Base-by-base conservation (phyloP, 306 rosid genomes). In the Fagus sylvatica region DNA sequence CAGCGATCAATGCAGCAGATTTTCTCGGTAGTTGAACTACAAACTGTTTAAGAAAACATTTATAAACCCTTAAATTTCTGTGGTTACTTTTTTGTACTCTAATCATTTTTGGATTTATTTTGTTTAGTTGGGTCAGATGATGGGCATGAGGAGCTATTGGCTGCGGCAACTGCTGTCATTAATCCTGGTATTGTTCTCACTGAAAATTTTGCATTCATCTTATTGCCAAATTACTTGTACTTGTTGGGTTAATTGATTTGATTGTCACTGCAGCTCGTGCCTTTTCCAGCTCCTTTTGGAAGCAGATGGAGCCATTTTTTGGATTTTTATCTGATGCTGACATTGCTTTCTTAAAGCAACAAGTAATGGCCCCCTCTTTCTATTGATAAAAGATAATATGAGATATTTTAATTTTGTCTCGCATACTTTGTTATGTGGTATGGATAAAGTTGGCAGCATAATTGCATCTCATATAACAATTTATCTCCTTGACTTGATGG, bases 91-190 rank as follows among this genome's bases (percentile, higher is more conserved):
- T 75, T 78, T 70, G 30, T 80, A 67, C 76, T 39, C 74, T 61
- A 43, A 84, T 87, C 77, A 87, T 76, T 74, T 84, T 84, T 81
- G 66, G 49, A 79, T 80, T 78, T 34, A 56, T 72, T 80, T 65
- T 73, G 56, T 85, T 78, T 85, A 93, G 96, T 90, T 90, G 99
- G 96, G 74, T 90, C 97, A 67, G 98, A 90, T 80, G 91, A 90
- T 85, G 97, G 94, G 69, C 89, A 91, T 43, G 99, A 91, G 80
- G 97, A 96, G 76, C 90, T 93, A 76, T 72, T 90, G 89, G 93
- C 94, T 84, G 99, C 98, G 80, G 96, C 89, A 71, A 91, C 93
- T 76, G 93, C 89, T 81, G 92, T 88, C 48, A 77, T 84, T 53
- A 89, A 77, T 83, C 85, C 96, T 76, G 94, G 98, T 93, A 83